Conservation (phyloP, 2,329 filamentous ascomycete genomes). For the Didymella keratinophila region DNA sequence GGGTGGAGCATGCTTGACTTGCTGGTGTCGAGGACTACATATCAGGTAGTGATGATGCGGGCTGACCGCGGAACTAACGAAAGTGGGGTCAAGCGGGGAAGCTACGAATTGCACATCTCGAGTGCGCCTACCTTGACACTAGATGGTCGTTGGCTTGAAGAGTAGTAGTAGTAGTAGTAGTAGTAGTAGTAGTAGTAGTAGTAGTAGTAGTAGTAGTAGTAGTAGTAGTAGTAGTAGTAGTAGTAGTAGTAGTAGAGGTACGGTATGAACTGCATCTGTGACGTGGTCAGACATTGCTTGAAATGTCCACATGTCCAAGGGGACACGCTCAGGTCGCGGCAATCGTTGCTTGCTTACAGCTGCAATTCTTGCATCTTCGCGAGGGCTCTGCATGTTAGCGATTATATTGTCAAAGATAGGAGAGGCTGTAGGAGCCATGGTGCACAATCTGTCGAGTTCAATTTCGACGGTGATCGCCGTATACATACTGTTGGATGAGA, state of each 20-base stretch:
- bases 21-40: background rate
- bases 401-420: background rate
- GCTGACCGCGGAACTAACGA: conserved; percentile 9
- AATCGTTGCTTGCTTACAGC: background rate
- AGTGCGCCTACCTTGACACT: background rate
- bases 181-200: too few relatives aligned
- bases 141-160: too few relatives aligned
- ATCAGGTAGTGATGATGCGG: conserved; percentile 14
- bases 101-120: background rate
- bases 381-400: background rate
- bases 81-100: conserved; percentile 17
- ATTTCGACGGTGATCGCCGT: background rate
- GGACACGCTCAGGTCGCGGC: background rate
- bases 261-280: background rate
- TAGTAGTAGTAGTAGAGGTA: too few relatives aligned
- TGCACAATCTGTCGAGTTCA: background rate
- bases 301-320: background rate
- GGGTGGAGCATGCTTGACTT: background rate
- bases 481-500: background rate
- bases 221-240: too few relatives aligned
- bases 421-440: background rate
- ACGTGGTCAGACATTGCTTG: background rate
- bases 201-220: too few relatives aligned
- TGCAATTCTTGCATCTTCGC: background rate
- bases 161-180: too few relatives aligned